Conservation (phyloP, 306 rosid species). For the Pueraria montana region DNA sequence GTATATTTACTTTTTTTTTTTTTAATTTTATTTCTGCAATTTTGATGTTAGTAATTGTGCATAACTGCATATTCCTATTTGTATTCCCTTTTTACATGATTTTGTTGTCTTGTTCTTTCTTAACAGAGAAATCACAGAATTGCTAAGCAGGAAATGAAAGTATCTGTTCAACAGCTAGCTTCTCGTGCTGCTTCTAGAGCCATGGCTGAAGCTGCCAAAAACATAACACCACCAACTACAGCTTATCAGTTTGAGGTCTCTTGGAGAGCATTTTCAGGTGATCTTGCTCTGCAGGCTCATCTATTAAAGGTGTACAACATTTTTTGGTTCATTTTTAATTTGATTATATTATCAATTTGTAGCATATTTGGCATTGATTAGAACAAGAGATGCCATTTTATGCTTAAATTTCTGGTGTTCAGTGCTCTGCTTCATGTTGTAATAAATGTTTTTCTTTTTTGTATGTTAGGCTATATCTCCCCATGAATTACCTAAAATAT, state of each 20-base stretch:
- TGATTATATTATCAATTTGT: slow-evolving; percentile 16
- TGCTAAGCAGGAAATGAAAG: slow-evolving; percentile 60
- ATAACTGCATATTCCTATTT: neutral
- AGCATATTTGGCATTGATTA: slow-evolving; percentile 17
- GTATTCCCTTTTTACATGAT: slow-evolving; percentile 29
- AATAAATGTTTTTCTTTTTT: slow-evolving; percentile 31
- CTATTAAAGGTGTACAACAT: slow-evolving; percentile 71
- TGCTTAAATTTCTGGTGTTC: slow-evolving; percentile 25
- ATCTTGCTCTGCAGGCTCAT: slow-evolving; percentile 67
- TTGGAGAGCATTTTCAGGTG: slow-evolving; percentile 87
- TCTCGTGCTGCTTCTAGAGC: slow-evolving; percentile 83
- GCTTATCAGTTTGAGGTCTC: slow-evolving; percentile 94
- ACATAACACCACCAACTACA: slow-evolving; percentile 75
- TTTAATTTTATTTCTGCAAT: neutral
- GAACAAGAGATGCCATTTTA: slow-evolving; percentile 9
- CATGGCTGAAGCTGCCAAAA: slow-evolving; percentile 75
- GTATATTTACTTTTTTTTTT: slow-evolving; percentile 23
- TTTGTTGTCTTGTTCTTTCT: slow-evolving; percentile 25
- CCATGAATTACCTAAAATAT: slow-evolving; percentile 73
- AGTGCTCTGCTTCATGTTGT: slow-evolving; percentile 36
- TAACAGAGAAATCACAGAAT: slow-evolving; percentile 63
- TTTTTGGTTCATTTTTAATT: slow-evolving; percentile 36
- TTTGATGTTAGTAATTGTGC: slow-evolving; percentile 29
- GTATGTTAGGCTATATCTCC: slow-evolving; percentile 73
- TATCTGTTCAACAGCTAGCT: slow-evolving; percentile 84